Evolutionary conservation across 2,329 filamentous ascomycete genomes (phyloP), one percentile per base, ranked within the genome.

Genomic region (Colletotrichum lentis): DNA sequence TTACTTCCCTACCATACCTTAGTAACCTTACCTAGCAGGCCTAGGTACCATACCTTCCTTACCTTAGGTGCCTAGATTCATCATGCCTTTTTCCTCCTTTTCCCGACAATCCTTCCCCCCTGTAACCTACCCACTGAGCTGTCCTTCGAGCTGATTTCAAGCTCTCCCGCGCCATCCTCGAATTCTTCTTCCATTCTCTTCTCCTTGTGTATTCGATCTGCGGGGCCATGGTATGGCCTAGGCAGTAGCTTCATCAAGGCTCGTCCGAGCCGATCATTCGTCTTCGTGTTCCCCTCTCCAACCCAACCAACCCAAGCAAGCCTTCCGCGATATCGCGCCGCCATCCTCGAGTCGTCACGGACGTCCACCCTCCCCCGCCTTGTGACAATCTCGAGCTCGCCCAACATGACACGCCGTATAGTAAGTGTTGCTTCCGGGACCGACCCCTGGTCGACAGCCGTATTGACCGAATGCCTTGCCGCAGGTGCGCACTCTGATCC

Each of bases 401-500:
- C 56, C 70, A 72, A 64, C 6, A 72, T 72, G 71, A 73, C 72
- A 60, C 70, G 72, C 64, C 72, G 72, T 18, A 71, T 72, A 54
- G 71, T 72, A 43, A 68, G 71, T 69, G 7, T 20, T 27, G 37
- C 24, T 12, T 1, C 20, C 7, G 1, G n/a, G 14, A 1, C 10
- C 14, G 43, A 55, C 27, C 18, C 20, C 44, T 1, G 31, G 22
- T 2, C 6, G 14, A n/a, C 12, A 7, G 14, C 20, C 22, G 5
- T n/a, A 39, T 52, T 60, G 22, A 59, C 14, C 31, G 31, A 37
- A 44, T 46, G 52, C 16, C 31, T 41, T 27, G 16, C 10, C 44
- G 27, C 20, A 88, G 86, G 84, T 88, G 73, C 86, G 86, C 73
- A 93, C 93, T 71, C 87, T 91, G 75, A 83, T 91, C 76, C 93